Evolutionary conservation across 2,329 filamentous ascomycete species (phyloP).

Genomic region (Myriosclerotinia duriaeana): DNA sequence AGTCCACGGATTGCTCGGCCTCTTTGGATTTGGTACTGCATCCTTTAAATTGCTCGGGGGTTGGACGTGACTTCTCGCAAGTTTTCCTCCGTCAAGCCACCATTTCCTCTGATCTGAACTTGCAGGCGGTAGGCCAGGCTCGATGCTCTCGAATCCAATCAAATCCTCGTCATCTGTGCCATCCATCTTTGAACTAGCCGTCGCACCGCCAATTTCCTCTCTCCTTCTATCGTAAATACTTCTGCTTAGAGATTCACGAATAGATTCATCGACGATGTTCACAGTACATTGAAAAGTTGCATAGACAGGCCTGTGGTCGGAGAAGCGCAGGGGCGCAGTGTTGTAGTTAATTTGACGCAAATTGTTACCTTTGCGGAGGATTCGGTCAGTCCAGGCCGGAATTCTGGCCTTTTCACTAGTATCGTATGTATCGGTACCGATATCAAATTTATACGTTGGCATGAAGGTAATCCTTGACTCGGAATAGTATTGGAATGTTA

Average conservation of each 20-base stretch:
- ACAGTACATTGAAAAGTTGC: conserved; percentile 84
- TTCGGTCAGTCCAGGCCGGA: conserved; percentile 94
- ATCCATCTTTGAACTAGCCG: conserved; percentile 57
- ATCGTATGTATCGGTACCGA: conserved; percentile 86
- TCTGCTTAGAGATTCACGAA: conserved; percentile 69
- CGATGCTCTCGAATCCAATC: conserved; percentile 77
- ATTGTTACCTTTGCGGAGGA: conserved; percentile 81
- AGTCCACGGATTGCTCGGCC: conserved; percentile 79
- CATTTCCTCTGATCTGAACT: conserved; percentile 69
- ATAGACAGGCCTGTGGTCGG: conserved; percentile 94
- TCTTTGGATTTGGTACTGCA: conserved; percentile 68
- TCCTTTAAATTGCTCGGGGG: conserved; percentile 63
- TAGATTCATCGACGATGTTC: conserved; percentile 72
- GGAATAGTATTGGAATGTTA: conserved; percentile 87
- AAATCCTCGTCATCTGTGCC: conserved; percentile 76
- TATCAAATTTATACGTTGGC: conserved; percentile 94
- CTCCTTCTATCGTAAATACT: conserved; percentile 71
- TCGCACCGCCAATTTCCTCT: conserved; percentile 63
- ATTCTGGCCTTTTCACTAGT: conserved; percentile 90
- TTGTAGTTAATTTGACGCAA: conserved; percentile 82
- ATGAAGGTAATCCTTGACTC: conserved; percentile 85
- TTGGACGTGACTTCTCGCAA: conserved; percentile 62
- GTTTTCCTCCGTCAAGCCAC: conserved; percentile 70
- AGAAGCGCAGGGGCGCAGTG: conserved; percentile 79
- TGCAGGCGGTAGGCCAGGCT: conserved; percentile 70